Evolutionary conservation across 306 rosid species (phyloP).

Genomic region (Mimosa bimucronata): DNA sequence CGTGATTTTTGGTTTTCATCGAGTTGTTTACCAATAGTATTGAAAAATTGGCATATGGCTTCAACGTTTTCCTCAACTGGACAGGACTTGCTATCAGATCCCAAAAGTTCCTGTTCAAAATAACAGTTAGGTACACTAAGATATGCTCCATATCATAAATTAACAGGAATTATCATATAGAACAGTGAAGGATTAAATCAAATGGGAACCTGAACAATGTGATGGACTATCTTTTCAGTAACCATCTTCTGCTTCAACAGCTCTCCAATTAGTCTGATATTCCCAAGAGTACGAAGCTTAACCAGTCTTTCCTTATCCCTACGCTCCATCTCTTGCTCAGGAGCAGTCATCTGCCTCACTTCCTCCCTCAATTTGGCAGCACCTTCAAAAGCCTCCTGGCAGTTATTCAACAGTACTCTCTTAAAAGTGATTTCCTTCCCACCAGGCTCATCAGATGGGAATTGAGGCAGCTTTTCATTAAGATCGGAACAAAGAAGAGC

Average conservation of each 20-base stretch:
- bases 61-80: constrained; percentile 99
- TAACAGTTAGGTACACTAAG: constrained; percentile 23
- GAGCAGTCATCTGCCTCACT: constrained; percentile 76
- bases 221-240: constrained; percentile 93
- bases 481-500: constrained; percentile 88
- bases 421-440: constrained; percentile 89
- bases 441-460: constrained; percentile 90
- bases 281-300: constrained; percentile 94
- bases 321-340: constrained; percentile 87
- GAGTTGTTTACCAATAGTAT: constrained; percentile 98
- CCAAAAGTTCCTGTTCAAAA: constrained; percentile 82
- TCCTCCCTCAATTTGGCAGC: constrained; percentile 84
- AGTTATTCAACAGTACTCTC: constrained; percentile 81
- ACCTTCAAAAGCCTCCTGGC: constrained; percentile 99
- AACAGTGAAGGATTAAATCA: constrained; percentile 27
- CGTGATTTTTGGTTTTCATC: constrained; percentile 78
- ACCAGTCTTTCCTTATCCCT: constrained; percentile 82
- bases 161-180: constrained; percentile 18
- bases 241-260: constrained; percentile 99
- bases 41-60: constrained; percentile 93
- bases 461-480: constrained; percentile 78
- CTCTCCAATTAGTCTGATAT: constrained; percentile 95
- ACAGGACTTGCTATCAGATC: constrained; percentile 73
- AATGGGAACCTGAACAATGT: constrained; percentile 82
- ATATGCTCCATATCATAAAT: constrained; percentile 25